Evolutionary conservation across 257 asterid species (phyloP), one percentile per base, ranked within the genome.

Genomic region (Ophiorrhiza pumila): DNA sequence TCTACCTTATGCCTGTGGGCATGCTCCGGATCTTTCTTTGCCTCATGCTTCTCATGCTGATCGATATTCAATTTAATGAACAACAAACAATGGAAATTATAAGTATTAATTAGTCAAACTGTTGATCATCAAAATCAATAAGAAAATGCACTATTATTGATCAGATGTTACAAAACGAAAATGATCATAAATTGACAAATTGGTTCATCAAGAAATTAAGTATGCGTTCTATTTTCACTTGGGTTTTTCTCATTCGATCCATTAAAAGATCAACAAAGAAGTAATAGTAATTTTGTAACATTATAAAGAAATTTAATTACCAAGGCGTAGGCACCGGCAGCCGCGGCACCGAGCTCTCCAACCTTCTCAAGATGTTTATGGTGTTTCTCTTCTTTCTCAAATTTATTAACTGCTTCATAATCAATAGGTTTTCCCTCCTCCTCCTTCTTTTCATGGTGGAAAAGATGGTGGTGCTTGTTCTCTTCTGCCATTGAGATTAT

Each of bases 41-140:
- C 73, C 85, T 91, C 81, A 39, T 88, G 90, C 83, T 85, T 89
- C 88, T 89, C 97, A 43, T 87, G 87, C 97, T 91, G 73, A 10
- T n/a, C n/a, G n/a, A n/a, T 32, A 31, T 34, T n/a, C 17, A 39
- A 13, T 56, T 43, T 2, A 29, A 41, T 18, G 0, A 20, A 9
- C 0, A 31, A 59, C 13, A 0, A 56, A 0, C 20, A 59, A 59
- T 4, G 7, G 42, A 32, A 59, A 15, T 31, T 1, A 31, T 13
- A 3, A 22, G 31, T 14, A n/a, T n/a, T 3, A 37, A 37, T 37
- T 37, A 37, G 42, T 37, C 42, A 37, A 37, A 37, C 7, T 37
- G 42, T 37, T 37, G 42, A 37, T 2, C 7, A 6, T 37, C 7
- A 6, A n/a, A 37, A 6, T 37, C 42, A 37, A 37, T 37, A 37